Conservation (phyloP, 1,284 basidiomycete genomes). For the Ustilago nuda region DNA sequence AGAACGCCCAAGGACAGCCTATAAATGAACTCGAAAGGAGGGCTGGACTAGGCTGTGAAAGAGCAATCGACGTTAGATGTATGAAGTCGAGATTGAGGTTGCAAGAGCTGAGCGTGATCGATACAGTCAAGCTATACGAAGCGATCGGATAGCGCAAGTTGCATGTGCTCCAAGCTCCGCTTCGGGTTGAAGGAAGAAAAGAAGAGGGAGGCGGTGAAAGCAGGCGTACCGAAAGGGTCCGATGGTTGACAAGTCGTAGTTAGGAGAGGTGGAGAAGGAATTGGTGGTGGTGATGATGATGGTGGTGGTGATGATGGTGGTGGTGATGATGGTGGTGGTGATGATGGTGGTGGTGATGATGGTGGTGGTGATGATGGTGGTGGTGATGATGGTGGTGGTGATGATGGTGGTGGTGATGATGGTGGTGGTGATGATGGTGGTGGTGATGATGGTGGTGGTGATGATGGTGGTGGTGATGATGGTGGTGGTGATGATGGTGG, state of each 20-base stretch:
- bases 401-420: neutral
- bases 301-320: neutral
- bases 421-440: neutral
- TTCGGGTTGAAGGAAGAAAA: neutral
- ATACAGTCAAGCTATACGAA: neutral
- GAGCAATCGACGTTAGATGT: neutral
- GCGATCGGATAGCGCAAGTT: neutral
- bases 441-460: neutral
- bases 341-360: neutral
- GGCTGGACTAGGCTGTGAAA: neutral
- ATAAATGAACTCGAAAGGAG: neutral
- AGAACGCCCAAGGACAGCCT: neutral
- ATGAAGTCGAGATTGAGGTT: neutral
- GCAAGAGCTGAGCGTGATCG: neutral
- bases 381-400: neutral
- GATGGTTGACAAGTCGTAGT: neutral
- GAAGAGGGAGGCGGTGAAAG: neutral
- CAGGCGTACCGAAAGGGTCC: neutral
- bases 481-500: neutral
- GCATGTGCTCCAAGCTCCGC: too few relatives aligned
- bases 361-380: neutral
- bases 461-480: neutral
- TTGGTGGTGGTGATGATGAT: neutral
- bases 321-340: neutral
- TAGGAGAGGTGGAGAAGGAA: neutral